A percentile compares a stretch with the other conserved stretches of the same genome.
These are phyloP conservation scores for Parietichytrium sp. DNA, from an alignment of 108 stramenopile species.

Conservation along the genomic window DNA sequence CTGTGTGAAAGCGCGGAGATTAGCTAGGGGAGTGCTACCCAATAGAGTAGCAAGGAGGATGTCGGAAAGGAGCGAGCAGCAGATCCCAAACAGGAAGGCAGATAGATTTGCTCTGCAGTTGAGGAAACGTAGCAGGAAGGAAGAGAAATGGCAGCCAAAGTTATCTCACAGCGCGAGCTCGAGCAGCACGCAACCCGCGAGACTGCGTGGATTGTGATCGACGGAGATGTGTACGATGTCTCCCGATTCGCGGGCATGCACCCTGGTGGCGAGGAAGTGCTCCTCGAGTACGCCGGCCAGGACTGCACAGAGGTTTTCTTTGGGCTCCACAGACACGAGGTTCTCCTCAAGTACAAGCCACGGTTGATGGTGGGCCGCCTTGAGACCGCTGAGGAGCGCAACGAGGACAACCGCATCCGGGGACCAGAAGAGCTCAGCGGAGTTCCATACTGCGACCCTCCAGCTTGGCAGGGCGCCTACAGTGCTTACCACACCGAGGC, in stretches of 20 bases:
- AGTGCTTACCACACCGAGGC: neutral
- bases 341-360: constrained; percentile 23
- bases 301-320: constrained; percentile 11
- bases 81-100: no score
- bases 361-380: constrained; percentile 28
- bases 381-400: neutral
- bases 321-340: constrained; percentile 35
- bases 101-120: no score
- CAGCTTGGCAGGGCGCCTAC: neutral
- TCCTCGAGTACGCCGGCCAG: constrained; percentile 33
- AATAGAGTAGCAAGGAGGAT: no score
- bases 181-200: neutral
- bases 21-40: no score
- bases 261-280: constrained; percentile 33
- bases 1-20: no score
- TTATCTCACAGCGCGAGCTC: neutral
- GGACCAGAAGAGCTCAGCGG: neutral
- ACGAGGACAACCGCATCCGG: neutral
- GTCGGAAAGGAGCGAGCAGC: no score
- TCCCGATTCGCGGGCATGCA: constrained; percentile 19
- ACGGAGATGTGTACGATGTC: constrained; percentile 32
- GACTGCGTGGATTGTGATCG: constrained; percentile 7
- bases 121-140: no score
- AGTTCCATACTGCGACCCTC: neutral
- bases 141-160: neutral